Conservation (phyloP, 805 yeast genomes). For the Alloascoidea hylecoeti region DNA sequence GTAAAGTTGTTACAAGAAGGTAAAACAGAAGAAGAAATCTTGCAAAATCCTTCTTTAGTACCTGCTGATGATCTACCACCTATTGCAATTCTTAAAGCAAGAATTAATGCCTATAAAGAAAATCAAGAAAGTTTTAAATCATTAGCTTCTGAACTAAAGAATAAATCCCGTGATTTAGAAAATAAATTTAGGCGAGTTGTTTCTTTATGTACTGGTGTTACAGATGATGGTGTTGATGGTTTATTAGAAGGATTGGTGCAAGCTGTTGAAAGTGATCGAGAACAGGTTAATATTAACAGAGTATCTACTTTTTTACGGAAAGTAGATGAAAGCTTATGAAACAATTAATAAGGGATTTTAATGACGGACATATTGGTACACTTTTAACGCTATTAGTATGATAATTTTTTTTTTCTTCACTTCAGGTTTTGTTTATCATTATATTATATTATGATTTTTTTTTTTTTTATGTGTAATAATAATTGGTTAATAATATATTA, state of each 20-base stretch:
- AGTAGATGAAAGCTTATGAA: slow-evolving; percentile 21
- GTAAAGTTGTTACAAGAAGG: slow-evolving; percentile 4
- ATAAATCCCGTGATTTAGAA: slow-evolving; percentile 44
- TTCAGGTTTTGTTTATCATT: too few species aligned
- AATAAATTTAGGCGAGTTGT: slow-evolving; percentile 79
- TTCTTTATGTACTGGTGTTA: slow-evolving; percentile 81
- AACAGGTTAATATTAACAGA: slow-evolving; percentile 43
- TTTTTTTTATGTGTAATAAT: too few species aligned
- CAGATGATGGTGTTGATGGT: slow-evolving; percentile 63
- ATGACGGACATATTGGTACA: too few species aligned
- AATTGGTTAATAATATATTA: too few species aligned
- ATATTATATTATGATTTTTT: too few species aligned
- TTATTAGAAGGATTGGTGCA: slow-evolving; percentile 74
- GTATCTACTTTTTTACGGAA: slow-evolving; percentile 40
- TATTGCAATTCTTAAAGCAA: slow-evolving; percentile 44
- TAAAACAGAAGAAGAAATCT: neutral
- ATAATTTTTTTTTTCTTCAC: too few species aligned
- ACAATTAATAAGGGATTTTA: neutral
- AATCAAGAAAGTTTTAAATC: slow-evolving; percentile 44
- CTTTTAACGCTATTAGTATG: too few species aligned
- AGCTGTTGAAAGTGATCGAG: slow-evolving; percentile 83
- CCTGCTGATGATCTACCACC: slow-evolving; percentile 24
- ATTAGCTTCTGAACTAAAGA: slow-evolving; percentile 36
- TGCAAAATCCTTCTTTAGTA: neutral
- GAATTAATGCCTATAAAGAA: slow-evolving; percentile 66